Conservation (phyloP, 495 filamentous ascomycete species). For the Neohortaea acidophila region DNA sequence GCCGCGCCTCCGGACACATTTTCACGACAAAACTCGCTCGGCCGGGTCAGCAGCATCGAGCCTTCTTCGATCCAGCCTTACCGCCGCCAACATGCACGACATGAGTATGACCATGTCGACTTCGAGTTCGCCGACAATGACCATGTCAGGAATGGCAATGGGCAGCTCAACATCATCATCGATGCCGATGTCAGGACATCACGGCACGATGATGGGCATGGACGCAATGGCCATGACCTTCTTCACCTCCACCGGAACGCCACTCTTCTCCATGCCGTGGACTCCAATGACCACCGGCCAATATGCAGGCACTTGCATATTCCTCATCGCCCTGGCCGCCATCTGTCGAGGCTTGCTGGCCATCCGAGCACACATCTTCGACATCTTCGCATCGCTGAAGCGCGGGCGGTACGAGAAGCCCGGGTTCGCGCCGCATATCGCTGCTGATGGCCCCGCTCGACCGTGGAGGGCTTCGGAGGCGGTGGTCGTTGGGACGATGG, state of each 20-base stretch:
- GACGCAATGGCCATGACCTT: constrained; percentile 33
- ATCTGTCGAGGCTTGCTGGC: constrained; percentile 55
- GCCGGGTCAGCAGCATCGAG: too few relatives aligned
- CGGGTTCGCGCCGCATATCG: not conserved
- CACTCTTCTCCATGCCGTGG: constrained; percentile 62
- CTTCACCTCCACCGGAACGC: constrained; percentile 45
- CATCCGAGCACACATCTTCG: constrained; percentile 17
- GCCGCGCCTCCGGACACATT: not conserved
- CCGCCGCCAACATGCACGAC: constrained; percentile 1
- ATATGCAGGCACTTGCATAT: constrained; percentile 78
- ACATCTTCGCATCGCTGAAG: not conserved
- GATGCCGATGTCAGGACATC: constrained; percentile 3
- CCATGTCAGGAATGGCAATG: constrained; percentile 1
- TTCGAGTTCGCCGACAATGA: not conserved
- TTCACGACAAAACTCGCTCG: too few relatives aligned
- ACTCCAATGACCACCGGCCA: constrained; percentile 47
- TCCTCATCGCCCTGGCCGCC: constrained; percentile 57
- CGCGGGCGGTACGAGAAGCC: not conserved
- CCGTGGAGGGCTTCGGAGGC: constrained; percentile 10
- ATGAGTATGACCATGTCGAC: constrained; percentile 8
- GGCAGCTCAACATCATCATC: not conserved
- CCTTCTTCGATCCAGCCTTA: too few relatives aligned
- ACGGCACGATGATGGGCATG: constrained; percentile 4
- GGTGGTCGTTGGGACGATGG: constrained; percentile 39
- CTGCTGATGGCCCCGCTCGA: not conserved